phyloP scores from a whole-genome alignment of 2,329 filamentous ascomycete genomes.

The Catunica adiposa region DNA sequence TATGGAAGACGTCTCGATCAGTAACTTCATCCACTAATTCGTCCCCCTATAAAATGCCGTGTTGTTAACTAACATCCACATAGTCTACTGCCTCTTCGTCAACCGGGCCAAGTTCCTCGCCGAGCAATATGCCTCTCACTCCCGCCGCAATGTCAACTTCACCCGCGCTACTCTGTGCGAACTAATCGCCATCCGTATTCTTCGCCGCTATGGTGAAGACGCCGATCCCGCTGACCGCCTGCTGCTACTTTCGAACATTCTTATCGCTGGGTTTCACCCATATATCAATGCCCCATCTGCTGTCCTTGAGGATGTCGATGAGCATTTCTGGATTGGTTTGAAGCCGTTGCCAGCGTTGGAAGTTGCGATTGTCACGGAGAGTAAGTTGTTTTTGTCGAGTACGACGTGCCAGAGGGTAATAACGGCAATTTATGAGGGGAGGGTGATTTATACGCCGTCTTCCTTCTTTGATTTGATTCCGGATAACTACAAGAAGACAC shows the following conservation, averaged over 20 bases:
- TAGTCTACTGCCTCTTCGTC: conserved; percentile 65
- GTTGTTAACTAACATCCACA: conserved; percentile 19
- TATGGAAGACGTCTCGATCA: conserved; percentile 59
- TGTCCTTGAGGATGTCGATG: conserved; percentile 38
- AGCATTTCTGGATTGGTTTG: conserved; percentile 22
- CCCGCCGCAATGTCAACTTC: conserved; percentile 66
- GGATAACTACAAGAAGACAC: conserved; percentile 71
- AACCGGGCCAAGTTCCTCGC: conserved; percentile 66
- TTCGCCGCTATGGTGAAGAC: conserved; percentile 65
- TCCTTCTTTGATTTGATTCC: conserved; percentile 71
- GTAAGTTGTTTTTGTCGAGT: conserved; percentile 60
- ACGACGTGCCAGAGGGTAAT: conserved; percentile 70
- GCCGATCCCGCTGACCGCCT: conserved; percentile 54
- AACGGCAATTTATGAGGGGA: conserved; percentile 64
- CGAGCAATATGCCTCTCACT: conserved; percentile 58
- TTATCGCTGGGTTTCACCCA: conserved; percentile 70
- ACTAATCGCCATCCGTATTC: conserved; percentile 59
- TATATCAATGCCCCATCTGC: conserved; percentile 66
- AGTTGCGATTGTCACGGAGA: conserved; percentile 67
- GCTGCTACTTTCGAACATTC: conserved; percentile 57
- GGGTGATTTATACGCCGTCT: conserved; percentile 67
- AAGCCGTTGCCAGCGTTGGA: conserved; percentile 62
- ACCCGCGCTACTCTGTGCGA: conserved; percentile 67
- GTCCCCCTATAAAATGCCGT: not conserved
- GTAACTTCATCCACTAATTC: not conserved